Conservation (phyloP, 192 early-diverging fungal genomes). For the Backusella tuberculispora region DNA sequence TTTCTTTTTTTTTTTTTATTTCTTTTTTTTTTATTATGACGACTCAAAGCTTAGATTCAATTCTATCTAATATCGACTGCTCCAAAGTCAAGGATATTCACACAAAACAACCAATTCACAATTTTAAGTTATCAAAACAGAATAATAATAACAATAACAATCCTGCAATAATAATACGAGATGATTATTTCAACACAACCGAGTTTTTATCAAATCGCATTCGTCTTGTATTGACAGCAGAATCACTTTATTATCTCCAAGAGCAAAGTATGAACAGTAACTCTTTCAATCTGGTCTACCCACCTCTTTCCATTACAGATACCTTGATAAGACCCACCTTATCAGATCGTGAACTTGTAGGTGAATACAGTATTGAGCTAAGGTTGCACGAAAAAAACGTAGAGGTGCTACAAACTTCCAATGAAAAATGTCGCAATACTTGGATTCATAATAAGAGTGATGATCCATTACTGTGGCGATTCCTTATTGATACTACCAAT, state of each 20-base stretch:
- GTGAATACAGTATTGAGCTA: slow-evolving; percentile 11
- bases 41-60: background rate
- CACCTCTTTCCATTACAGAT: slow-evolving; percentile 1
- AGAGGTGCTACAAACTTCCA: background rate
- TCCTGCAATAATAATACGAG: background rate
- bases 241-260: slow-evolving; percentile 7
- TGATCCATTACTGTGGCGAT: slow-evolving; percentile 10
- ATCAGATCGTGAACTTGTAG: slow-evolving; percentile 5
- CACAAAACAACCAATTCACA: background rate
- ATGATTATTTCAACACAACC: slow-evolving; percentile 10
- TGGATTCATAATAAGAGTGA: slow-evolving; percentile 2
- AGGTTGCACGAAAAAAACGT: slow-evolving; percentile 10
- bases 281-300: background rate
- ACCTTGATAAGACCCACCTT: background rate
- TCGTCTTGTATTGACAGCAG: background rate
- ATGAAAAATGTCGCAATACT: background rate
- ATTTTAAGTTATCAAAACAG: background rate
- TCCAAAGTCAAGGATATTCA: background rate
- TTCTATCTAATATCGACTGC: slow-evolving; percentile 8
- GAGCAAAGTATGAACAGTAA: background rate
- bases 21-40: slow-evolving; percentile 5
- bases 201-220: slow-evolving; percentile 1
- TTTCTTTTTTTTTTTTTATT: slow-evolving; percentile 5
- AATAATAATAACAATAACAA: too few species aligned
- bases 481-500: background rate